A percentile compares a stretch with the other conserved stretches of the same genome.
Conservation (phyloP, 495 filamentous ascomycete genomes). For the Xylaria longipes region DNA sequence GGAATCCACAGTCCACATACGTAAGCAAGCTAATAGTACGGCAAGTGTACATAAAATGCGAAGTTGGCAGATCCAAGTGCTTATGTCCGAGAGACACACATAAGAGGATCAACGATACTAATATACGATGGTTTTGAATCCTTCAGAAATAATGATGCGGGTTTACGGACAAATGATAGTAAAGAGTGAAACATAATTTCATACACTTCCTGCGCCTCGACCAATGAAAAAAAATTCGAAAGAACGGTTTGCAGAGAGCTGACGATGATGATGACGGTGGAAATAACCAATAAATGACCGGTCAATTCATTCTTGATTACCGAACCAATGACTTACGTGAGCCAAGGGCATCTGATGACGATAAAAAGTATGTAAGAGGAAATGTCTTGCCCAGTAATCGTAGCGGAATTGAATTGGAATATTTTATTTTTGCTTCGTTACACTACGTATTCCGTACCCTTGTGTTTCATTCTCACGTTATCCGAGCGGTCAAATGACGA, state of each 20-base stretch:
- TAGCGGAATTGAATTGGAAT: not conserved
- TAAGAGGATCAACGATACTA: not conserved
- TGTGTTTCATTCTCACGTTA: slow-evolving; percentile 6
- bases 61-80: not conserved
- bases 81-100: not conserved
- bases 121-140: not conserved
- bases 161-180: not conserved
- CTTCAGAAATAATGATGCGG: not conserved
- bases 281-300: not conserved
- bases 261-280: not conserved
- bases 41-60: not conserved
- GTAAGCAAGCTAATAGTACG: not conserved
- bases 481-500: not conserved
- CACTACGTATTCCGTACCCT: slow-evolving; percentile 6
- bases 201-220: not conserved
- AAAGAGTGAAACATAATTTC: not conserved
- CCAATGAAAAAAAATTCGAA: not conserved
- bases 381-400: not conserved
- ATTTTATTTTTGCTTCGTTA: not conserved
- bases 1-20: not conserved
- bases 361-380: not conserved
- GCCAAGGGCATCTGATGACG: slow-evolving; percentile 3
- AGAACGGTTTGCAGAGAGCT: not conserved
- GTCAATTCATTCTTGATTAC: not conserved
- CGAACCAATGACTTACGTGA: slow-evolving; percentile 1